Conservation (phyloP, 345 rosid species). For the Acer campestre region DNA sequence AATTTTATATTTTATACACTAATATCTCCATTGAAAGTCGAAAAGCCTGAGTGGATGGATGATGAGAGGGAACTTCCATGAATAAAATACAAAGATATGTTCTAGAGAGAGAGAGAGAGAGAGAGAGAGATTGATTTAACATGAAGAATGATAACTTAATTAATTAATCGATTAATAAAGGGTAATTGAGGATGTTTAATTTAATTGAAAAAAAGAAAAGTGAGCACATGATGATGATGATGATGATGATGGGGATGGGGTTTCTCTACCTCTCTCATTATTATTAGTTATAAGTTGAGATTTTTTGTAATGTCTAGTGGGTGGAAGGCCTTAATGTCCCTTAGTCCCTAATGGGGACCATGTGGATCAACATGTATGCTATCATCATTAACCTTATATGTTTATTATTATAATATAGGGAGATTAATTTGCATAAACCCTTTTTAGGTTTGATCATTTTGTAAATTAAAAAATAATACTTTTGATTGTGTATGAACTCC, state of each 20-base stretch:
- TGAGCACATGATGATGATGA: conserved; percentile 25
- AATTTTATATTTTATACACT: too few relatives aligned
- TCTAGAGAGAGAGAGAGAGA: conserved; percentile 13
- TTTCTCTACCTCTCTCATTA: background rate
- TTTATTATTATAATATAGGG: background rate
- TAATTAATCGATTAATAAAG: conserved; percentile 11
- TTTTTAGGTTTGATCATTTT: too few relatives aligned
- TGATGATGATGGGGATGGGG: conserved; percentile 23
- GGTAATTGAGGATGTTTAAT: conserved; percentile 3
- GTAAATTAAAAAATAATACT: too few relatives aligned
- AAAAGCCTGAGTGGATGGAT: background rate
- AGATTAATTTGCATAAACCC: background rate
- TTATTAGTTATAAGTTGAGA: conserved; percentile 7
- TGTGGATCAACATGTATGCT: conserved; percentile 43
- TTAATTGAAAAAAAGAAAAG: background rate
- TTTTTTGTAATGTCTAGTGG: conserved; percentile 31
- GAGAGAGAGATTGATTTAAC: conserved; percentile 15
- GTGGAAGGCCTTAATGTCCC: conserved; percentile 41
- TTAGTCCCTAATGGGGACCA: conserved; percentile 46
- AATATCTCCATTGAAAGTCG: background rate
- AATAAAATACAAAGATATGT: background rate
- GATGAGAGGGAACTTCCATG: conserved; percentile 10
- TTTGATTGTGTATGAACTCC: too few relatives aligned
- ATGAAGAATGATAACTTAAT: background rate
- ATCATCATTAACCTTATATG: conserved; percentile 19